phyloP scores from a whole-genome alignment of 164 flowering plant genomes.

The Platanus orientalis region DNA sequence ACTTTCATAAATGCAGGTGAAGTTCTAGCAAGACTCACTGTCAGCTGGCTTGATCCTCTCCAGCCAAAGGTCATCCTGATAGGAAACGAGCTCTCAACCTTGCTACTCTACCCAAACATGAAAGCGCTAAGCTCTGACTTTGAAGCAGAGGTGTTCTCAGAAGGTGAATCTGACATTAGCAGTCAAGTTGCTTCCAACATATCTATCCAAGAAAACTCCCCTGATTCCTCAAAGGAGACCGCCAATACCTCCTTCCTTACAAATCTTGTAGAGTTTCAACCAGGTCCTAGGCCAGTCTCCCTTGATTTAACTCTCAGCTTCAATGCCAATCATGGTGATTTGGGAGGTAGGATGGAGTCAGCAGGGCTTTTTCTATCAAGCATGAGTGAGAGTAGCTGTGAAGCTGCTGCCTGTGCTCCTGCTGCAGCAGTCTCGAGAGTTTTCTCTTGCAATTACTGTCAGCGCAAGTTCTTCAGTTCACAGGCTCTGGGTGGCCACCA shows the following conservation, averaged over 20 bases:
- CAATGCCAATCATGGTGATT: slow-evolving; percentile 20
- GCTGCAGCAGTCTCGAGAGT: slow-evolving; percentile 37
- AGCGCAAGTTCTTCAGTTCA: slow-evolving; percentile 79
- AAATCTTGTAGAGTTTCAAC: slow-evolving; percentile 18
- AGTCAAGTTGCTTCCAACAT: slow-evolving; percentile 59
- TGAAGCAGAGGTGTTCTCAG: slow-evolving; percentile 32
- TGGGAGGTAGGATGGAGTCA: slow-evolving; percentile 16
- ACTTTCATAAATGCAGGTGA: slow-evolving; percentile 11
- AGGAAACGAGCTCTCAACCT: background rate
- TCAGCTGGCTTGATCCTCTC: background rate
- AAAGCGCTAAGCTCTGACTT: slow-evolving; percentile 26
- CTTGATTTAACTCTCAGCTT: slow-evolving; percentile 52
- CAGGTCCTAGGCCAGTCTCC: slow-evolving; percentile 28
- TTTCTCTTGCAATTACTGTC: slow-evolving; percentile 84
- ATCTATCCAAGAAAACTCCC: slow-evolving; percentile 35
- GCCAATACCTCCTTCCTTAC: slow-evolving; percentile 24
- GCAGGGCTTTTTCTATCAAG: slow-evolving; percentile 23
- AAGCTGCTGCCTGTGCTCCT: slow-evolving; percentile 20
- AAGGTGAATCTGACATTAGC: slow-evolving; percentile 53
- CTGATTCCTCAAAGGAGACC: slow-evolving; percentile 27
- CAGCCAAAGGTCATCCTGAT: background rate
- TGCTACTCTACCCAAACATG: slow-evolving; percentile 25
- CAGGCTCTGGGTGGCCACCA: slow-evolving; percentile 92
- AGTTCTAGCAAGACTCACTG: slow-evolving; percentile 4
- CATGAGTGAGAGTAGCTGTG: slow-evolving; percentile 33